Percentiles rank a stretch among this genome's conserved stretches.
Conservation (phyloP, 495 filamentous ascomycete genomes). For the Xylaria scruposa region DNA sequence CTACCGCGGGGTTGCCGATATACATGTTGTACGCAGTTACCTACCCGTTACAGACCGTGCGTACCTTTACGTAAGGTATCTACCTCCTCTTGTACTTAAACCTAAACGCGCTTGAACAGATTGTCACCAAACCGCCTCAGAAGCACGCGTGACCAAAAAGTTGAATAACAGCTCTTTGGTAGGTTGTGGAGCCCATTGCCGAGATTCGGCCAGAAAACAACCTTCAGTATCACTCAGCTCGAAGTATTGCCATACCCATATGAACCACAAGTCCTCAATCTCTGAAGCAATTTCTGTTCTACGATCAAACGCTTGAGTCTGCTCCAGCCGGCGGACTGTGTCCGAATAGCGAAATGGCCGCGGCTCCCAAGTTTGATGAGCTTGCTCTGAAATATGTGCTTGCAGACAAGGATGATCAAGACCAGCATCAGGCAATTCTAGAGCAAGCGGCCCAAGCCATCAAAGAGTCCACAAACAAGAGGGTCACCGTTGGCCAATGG, state of each 20-base stretch:
- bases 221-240: conserved; percentile 2
- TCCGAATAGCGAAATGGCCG: conserved; percentile 41
- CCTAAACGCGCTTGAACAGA: neutral
- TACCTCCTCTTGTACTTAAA: no score
- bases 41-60: neutral
- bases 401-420: conserved; percentile 45
- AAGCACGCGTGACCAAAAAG: neutral
- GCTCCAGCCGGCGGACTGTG: neutral
- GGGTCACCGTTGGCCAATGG: conserved; percentile 54
- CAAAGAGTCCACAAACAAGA: conserved; percentile 49
- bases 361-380: conserved; percentile 46
- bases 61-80: neutral
- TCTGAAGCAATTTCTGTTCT: neutral
- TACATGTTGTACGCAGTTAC: neutral
- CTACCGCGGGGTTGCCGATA: conserved; percentile 8
- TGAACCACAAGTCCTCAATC: neutral
- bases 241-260: no score
- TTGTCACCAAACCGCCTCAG: neutral
- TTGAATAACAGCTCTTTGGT: no score
- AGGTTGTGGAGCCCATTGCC: neutral
- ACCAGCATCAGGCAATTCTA: conserved; percentile 41
- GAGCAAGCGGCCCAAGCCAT: conserved; percentile 53
- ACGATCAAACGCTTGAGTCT: neutral
- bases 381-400: conserved; percentile 58
- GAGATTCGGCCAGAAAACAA: neutral